phyloP scores from a whole-genome alignment of 441 rosid species.

The Manihot esculenta region DNA sequence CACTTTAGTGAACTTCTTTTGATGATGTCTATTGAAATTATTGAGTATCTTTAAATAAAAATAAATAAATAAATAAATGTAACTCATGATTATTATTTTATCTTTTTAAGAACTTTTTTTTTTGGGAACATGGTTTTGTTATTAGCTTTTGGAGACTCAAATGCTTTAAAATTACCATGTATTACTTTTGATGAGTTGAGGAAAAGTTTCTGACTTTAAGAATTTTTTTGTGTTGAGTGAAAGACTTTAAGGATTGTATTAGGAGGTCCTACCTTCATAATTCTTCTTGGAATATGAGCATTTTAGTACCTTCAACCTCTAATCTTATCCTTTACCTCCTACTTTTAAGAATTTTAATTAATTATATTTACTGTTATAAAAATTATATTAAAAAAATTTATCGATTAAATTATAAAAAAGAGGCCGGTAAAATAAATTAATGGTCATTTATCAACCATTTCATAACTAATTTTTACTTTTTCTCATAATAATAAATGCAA shows the following conservation, averaged over 20 bases:
- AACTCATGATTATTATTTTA: conserved; percentile 19
- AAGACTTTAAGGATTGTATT: conserved; percentile 6
- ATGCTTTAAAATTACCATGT: conserved; percentile 23
- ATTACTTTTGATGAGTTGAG: conserved; percentile 25
- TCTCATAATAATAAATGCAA: too few species aligned
- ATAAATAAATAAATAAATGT: conserved; percentile 4
- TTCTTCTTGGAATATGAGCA: conserved; percentile 7
- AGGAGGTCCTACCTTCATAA: conserved; percentile 32
- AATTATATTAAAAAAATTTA: too few species aligned
- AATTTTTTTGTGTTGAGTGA: conserved; percentile 14
- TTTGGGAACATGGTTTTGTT: conserved; percentile 39
- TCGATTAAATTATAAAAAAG: too few species aligned
- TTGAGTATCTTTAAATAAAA: conserved; percentile 33
- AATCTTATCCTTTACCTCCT: conserved; percentile 10
- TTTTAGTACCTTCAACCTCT: conserved; percentile 24
- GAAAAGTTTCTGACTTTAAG: conserved; percentile 24
- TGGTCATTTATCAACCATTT: too few species aligned
- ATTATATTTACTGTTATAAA: too few species aligned
- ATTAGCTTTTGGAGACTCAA: conserved; percentile 30
- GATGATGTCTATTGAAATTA: conserved; percentile 49
- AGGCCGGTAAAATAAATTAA: too few species aligned
- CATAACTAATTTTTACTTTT: too few species aligned
- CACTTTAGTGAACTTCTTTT: conserved; percentile 54
- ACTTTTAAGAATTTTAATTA: too few species aligned
- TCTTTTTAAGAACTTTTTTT: neutral